These are phyloP conservation scores for Paecilomyces niveus DNA, from an alignment of 2,329 filamentous ascomycete genomes.

Conservation along the genomic window DNA sequence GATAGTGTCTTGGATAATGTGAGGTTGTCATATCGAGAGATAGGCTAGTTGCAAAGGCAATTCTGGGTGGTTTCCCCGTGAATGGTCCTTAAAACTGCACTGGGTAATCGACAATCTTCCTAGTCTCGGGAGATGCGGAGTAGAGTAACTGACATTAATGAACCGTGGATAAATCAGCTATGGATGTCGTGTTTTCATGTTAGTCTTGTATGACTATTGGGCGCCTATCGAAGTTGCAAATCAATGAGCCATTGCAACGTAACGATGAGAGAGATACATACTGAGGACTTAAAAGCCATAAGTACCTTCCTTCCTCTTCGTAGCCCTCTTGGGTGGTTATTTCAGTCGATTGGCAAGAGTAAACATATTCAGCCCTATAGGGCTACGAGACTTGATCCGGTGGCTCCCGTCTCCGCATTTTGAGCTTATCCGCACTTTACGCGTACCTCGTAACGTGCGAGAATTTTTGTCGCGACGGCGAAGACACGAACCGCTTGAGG, in stretches of 20 bases:
- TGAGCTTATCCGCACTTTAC: background rate
- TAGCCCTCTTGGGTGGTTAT: background rate
- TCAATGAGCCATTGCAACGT: background rate
- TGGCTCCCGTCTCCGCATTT: background rate
- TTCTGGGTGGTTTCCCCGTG: background rate
- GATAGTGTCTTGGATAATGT: background rate
- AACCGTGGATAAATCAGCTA: background rate
- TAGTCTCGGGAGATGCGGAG: background rate
- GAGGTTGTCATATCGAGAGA: background rate
- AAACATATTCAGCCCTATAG: background rate
- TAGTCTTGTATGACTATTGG: background rate
- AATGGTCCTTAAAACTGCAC: background rate
- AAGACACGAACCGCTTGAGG: background rate
- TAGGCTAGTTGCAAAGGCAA: too few relatives aligned
- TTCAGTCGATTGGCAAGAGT: background rate
- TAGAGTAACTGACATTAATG: background rate
- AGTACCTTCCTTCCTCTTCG: background rate
- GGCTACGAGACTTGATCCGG: background rate
- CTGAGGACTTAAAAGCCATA: background rate
- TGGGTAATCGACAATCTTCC: background rate
- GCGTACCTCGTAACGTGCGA: background rate
- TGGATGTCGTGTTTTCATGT: background rate
- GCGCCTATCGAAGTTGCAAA: background rate
- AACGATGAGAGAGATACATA: background rate
- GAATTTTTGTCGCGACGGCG: background rate